A percentile compares a stretch with the other conserved stretches of the same genome.
phyloP scores from a whole-genome alignment of 495 filamentous ascomycete genomes.

The Parathielavia appendiculata region DNA sequence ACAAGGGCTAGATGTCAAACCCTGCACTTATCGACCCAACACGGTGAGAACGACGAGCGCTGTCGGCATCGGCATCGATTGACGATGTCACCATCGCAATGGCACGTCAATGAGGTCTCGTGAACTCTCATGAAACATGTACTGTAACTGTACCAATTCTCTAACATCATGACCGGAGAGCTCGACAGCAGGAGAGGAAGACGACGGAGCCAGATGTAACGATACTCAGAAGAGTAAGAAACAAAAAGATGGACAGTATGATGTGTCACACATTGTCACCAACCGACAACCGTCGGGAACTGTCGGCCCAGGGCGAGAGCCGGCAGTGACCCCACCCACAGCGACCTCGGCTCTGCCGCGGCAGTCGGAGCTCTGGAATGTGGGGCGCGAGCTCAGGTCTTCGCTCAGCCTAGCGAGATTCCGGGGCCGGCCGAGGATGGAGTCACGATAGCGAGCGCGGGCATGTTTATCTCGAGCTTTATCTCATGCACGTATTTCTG shows the following conservation, averaged over 20 bases:
- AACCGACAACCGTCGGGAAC: conserved; percentile 21
- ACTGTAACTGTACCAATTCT: neutral
- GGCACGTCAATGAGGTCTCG: neutral
- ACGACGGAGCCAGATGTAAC: neutral
- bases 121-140: no score
- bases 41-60: neutral
- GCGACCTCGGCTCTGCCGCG: conserved; percentile 35
- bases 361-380: conserved; percentile 29
- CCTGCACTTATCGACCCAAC: neutral
- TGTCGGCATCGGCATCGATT: neutral
- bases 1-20: conserved; percentile 35
- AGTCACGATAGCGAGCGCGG: neutral
- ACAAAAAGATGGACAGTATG: no score
- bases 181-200: neutral
- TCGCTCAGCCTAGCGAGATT: conserved; percentile 5
- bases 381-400: conserved; percentile 23
- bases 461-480: neutral
- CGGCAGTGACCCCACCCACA: conserved; percentile 17
- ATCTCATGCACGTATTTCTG: no score
- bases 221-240: neutral
- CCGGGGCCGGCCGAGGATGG: neutral
- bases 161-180: no score
- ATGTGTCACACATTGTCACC: no score
- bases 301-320: conserved; percentile 23
- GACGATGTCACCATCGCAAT: neutral